Conservation (phyloP, 305 asterid species). For the Salvia sclarea region DNA sequence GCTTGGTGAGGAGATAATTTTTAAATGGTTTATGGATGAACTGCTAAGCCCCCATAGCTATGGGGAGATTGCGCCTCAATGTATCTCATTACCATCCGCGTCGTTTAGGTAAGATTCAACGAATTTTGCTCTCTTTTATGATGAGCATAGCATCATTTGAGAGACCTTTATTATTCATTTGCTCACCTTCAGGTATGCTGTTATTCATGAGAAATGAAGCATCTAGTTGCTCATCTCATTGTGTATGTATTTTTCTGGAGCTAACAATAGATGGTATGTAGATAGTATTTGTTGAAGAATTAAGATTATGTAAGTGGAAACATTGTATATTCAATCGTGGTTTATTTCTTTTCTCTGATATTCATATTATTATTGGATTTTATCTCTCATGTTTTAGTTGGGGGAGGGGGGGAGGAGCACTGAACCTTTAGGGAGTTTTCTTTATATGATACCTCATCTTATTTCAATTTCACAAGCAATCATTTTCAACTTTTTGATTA, state of each 20-base stretch:
- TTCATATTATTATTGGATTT: too few species aligned
- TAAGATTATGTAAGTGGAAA: not conserved
- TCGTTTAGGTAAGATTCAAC: not conserved
- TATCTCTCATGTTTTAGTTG: too few species aligned
- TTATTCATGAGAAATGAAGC: not conserved
- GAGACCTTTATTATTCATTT: not conserved
- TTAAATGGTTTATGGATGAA: not conserved
- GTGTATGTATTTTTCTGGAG: too few species aligned
- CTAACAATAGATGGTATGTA: too few species aligned
- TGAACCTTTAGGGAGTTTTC: too few species aligned
- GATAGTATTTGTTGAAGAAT: not conserved
- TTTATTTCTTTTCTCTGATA: too few species aligned
- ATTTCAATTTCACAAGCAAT: too few species aligned
- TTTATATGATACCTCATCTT: too few species aligned
- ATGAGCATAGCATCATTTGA: not conserved
- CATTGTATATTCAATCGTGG: too few species aligned
- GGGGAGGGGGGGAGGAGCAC: too few species aligned
- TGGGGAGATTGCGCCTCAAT: not conserved
- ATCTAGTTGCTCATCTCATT: not conserved
- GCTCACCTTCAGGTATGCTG: not conserved
- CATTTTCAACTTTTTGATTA: too few species aligned
- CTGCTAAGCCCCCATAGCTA: not conserved
- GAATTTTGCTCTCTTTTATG: not conserved
- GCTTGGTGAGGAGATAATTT: not conserved
- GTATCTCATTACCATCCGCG: not conserved